Evolutionary conservation across 495 filamentous ascomycete species (phyloP).

Genomic region (Platismatia glauca): DNA sequence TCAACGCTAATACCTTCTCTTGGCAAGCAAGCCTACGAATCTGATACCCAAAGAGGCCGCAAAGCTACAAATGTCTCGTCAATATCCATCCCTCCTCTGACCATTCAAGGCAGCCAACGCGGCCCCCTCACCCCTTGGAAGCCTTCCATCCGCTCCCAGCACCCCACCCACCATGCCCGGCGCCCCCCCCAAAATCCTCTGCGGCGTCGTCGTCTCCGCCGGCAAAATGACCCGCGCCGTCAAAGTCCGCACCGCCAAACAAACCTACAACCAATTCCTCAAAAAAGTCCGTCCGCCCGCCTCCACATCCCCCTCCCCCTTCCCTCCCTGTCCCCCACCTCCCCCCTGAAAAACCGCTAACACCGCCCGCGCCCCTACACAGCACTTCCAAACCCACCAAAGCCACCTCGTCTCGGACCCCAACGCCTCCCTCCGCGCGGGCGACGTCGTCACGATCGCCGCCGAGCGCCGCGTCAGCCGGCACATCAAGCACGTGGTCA

Average conservation of each 20-base stretch:
- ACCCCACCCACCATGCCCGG: not conserved
- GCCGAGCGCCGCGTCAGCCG: slow-evolving; percentile 45
- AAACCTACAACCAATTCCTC: slow-evolving; percentile 30
- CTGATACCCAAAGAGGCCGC: no score
- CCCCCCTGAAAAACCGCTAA: not conserved
- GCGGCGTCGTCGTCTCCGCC: slow-evolving; percentile 57
- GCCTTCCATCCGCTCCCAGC: no score
- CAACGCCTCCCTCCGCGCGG: slow-evolving; percentile 50
- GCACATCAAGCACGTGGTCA: slow-evolving; percentile 57
- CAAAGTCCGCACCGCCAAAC: slow-evolving; percentile 44
- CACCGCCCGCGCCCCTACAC: not conserved
- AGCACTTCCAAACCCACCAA: slow-evolving; percentile 33
- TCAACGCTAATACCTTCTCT: no score
- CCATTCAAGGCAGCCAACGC: no score
- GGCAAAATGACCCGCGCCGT: slow-evolving; percentile 64
- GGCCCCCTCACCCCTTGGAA: no score
- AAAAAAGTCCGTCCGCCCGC: slow-evolving; percentile 39
- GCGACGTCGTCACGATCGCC: slow-evolving; percentile 58
- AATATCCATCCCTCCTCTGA: no score
- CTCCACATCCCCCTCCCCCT: not conserved
- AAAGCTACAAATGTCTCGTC: no score
- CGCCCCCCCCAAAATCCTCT: slow-evolving; percentile 22
- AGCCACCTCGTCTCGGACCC: slow-evolving; percentile 59
- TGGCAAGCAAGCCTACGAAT: no score
- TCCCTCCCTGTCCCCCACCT: not conserved